Percentiles rank a stretch among this genome's conserved stretches.
Conservation (phyloP, 306 rosid species). For the Delonix regia region DNA sequence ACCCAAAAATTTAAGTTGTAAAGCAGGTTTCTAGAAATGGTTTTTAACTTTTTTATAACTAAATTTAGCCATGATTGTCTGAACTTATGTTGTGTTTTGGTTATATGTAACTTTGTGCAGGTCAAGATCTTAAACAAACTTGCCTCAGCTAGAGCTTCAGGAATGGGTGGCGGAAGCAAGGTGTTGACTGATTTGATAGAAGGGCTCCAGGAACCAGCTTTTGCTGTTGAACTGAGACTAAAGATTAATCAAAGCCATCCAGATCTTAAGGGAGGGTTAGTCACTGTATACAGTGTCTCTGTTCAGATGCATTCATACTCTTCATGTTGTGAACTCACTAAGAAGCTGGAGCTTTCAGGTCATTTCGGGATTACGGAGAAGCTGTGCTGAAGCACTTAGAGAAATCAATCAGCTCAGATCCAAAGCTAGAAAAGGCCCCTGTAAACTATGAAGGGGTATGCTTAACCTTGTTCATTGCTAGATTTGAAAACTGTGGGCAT, state of each 20-base stretch:
- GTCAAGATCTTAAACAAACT: slow-evolving; percentile 94
- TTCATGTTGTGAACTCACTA: slow-evolving; percentile 41
- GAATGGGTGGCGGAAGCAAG: slow-evolving; percentile 75
- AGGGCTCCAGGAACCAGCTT: slow-evolving; percentile 80
- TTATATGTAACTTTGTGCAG: slow-evolving; percentile 45
- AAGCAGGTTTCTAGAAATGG: not conserved
- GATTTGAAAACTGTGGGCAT: slow-evolving; percentile 9
- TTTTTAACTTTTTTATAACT: not conserved
- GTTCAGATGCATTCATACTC: slow-evolving; percentile 20
- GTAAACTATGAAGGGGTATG: slow-evolving; percentile 92
- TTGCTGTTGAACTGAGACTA: slow-evolving; percentile 77
- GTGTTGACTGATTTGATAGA: slow-evolving; percentile 78
- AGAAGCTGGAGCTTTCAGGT: slow-evolving; percentile 56
- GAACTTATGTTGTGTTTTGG: too few species aligned
- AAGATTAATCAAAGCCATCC: slow-evolving; percentile 87
- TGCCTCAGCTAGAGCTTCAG: slow-evolving; percentile 87
- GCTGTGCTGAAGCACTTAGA: slow-evolving; percentile 81
- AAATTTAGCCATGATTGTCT: not conserved
- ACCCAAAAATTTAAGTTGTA: slow-evolving; percentile 12
- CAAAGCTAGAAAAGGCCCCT: slow-evolving; percentile 75
- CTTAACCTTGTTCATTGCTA: slow-evolving; percentile 1
- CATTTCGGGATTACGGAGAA: slow-evolving; percentile 90
- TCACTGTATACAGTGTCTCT: slow-evolving; percentile 10
- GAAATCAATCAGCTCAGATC: slow-evolving; percentile 57
- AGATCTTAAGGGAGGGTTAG: slow-evolving; percentile 89